Percentiles rank a stretch among this genome's conserved stretches.
These are phyloP conservation scores for Talinum fruticosum DNA, from an alignment of 148 eudicot species.

Conservation along the genomic window DNA sequence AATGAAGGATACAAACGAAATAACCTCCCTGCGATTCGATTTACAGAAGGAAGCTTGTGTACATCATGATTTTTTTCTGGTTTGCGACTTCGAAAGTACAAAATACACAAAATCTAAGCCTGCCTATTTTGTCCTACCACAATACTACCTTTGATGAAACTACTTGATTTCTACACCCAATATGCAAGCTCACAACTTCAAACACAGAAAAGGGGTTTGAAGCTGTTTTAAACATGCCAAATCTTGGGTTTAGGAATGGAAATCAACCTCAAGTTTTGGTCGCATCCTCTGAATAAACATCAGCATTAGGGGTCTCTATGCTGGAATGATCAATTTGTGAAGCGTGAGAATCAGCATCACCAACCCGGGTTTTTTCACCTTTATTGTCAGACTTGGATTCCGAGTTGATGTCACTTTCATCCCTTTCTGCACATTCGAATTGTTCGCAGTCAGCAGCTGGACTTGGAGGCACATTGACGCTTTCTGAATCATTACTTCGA, in stretches of 20 bases:
- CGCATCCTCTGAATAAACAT: constrained; percentile 5
- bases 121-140: neutral
- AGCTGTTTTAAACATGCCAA: neutral
- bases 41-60: too few species aligned
- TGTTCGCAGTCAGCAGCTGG: constrained; percentile 55
- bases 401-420: constrained; percentile 49
- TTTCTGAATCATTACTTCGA: constrained; percentile 53
- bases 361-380: neutral
- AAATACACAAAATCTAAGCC: too few species aligned
- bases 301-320: constrained; percentile 13
- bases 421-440: constrained; percentile 57
- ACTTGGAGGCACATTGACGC: constrained; percentile 12
- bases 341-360: constrained; percentile 17
- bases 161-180: neutral
- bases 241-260: neutral
- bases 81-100: too few species aligned
- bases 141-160: neutral
- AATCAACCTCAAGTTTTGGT: neutral
- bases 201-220: neutral
- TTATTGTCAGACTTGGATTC: constrained; percentile 34
- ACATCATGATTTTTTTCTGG: too few species aligned
- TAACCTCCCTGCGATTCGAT: too few species aligned
- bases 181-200: neutral
- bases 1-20: too few species aligned
- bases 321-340: constrained; percentile 8